A percentile compares a stretch with the other conserved stretches of the same genome.
phyloP scores from a whole-genome alignment of 352 stramenopile species.

The Pythium scleroteichum region DNA sequence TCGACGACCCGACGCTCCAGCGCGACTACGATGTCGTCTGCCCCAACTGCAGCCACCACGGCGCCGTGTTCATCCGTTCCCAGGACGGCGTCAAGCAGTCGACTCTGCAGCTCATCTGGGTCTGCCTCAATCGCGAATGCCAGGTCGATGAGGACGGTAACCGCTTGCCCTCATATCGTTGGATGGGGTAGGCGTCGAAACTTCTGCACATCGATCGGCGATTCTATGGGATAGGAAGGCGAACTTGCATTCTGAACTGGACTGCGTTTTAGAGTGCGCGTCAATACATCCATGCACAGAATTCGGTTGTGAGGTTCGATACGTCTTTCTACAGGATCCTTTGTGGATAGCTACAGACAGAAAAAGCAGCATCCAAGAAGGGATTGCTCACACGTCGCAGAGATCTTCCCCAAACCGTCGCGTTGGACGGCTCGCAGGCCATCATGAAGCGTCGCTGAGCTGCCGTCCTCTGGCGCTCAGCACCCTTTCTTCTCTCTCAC shows the following conservation, averaged over 20 bases:
- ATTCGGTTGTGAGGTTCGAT: slow-evolving; percentile 6
- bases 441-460: slow-evolving; percentile 9
- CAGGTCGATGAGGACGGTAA: slow-evolving; percentile 86
- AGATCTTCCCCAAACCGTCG: slow-evolving; percentile 13
- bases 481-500: neutral
- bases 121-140: slow-evolving; percentile 88
- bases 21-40: slow-evolving; percentile 86
- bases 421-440: neutral
- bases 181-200: slow-evolving; percentile 61
- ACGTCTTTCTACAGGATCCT: neutral
- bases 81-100: slow-evolving; percentile 88
- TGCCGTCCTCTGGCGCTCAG: neutral
- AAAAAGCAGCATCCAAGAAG: too few relatives aligned
- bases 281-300: neutral
- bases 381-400: slow-evolving; percentile 16
- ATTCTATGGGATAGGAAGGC: too few relatives aligned
- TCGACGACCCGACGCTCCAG: slow-evolving; percentile 88
- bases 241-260: too few relatives aligned
- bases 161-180: slow-evolving; percentile 81
- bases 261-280: neutral
- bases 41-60: slow-evolving; percentile 75
- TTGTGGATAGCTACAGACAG: slow-evolving; percentile 2
- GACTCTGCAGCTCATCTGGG: slow-evolving; percentile 86
- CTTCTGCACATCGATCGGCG: too few relatives aligned
- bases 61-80: slow-evolving; percentile 86